Evolutionary conservation across 805 yeast genomes (phyloP), one percentile per base, ranked within the genome.

Genomic region (Schwanniomyces sp.): DNA sequence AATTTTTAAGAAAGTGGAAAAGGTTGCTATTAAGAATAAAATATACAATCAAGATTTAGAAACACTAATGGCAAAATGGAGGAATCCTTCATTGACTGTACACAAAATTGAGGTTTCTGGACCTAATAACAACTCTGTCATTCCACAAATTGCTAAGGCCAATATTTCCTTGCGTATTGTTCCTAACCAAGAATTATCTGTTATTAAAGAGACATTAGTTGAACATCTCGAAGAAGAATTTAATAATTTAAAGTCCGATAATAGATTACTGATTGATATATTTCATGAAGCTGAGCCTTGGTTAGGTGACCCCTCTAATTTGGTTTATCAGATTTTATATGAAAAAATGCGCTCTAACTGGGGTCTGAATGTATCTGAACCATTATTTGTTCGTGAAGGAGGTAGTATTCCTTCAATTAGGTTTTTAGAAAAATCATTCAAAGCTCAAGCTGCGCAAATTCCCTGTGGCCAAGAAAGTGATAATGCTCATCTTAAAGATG

Each of bases 381-480:
- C 98, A 2, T 69, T 92, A 37, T 85, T 84, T 50, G 88, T 94
- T 28, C 80, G 98, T 54, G 99, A 94, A 70, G 99, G 99, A 51
- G 99, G 99, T 0, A 89, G 97, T 0, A 91, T 92, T 63, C 97
- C 99, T 1, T 85, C 92, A 9, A 84, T 94, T 7, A 70, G 97
- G 52, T 86, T 86, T 50, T 69, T 92, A 53, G 99, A 92, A 58
- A 88, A 88, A 63, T 72, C 79, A 10, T 88, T 92, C 54, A 66
- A 76, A 44, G 96, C 98, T 3, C 88, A 89, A 24, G 98, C 97
- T 1, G 95, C 92, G 0, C 98, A 94, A 65, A 80, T 94, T 29
- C 98, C 99, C 2, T 90, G 97, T 61, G 99, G 98, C 0, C 99
- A 92, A 69, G 80, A 92, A 1, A 82, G 94, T 38, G 98, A 94